These are phyloP conservation scores for Macrocystidia cucumis DNA, from an alignment of 1,284 basidiomycete genomes.

Conservation along the genomic window DNA sequence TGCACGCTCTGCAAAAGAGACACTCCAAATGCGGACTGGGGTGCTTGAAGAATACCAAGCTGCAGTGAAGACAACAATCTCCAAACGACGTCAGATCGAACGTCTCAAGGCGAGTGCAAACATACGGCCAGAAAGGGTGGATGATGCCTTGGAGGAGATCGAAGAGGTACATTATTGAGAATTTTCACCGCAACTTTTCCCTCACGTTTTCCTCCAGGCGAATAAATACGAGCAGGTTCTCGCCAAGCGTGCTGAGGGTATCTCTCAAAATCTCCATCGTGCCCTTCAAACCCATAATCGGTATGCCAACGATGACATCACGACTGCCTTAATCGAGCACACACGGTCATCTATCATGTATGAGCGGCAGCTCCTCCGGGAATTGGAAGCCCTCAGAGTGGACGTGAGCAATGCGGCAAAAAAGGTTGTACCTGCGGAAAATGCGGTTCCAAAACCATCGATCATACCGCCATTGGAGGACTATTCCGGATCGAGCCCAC, in stretches of 20 bases:
- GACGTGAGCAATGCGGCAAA: constrained; percentile 68
- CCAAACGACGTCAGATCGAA: constrained; percentile 85
- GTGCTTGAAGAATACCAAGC: constrained; percentile 90
- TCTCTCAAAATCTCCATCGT: constrained; percentile 85
- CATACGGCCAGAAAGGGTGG: constrained; percentile 81
- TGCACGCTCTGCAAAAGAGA: constrained; percentile 91
- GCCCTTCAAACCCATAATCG: constrained; percentile 79
- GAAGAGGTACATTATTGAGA: constrained; percentile 61
- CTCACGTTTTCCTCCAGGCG: constrained; percentile 43
- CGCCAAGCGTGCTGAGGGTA: constrained; percentile 75
- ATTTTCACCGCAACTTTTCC: constrained; percentile 5
- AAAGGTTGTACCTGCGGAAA: constrained; percentile 39
- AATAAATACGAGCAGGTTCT: constrained; percentile 82
- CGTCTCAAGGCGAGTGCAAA: constrained; percentile 83
- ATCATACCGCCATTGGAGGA: constrained; percentile 62
- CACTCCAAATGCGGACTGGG: constrained; percentile 76
- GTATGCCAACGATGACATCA: constrained; percentile 84
- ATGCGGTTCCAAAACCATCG: constrained; percentile 49
- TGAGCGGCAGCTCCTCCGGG: constrained; percentile 80
- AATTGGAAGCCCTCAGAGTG: constrained; percentile 76
- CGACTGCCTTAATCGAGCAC: constrained; percentile 83
- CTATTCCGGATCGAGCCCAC: constrained; percentile 27
- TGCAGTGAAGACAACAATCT: constrained; percentile 87
- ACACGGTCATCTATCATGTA: constrained; percentile 86
- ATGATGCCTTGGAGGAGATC: constrained; percentile 90